A percentile compares a stretch with the other conserved stretches of the same genome.
phyloP scores from a whole-genome alignment of 768 basidiomycete genomes.

The Baorangia bicolor region DNA sequence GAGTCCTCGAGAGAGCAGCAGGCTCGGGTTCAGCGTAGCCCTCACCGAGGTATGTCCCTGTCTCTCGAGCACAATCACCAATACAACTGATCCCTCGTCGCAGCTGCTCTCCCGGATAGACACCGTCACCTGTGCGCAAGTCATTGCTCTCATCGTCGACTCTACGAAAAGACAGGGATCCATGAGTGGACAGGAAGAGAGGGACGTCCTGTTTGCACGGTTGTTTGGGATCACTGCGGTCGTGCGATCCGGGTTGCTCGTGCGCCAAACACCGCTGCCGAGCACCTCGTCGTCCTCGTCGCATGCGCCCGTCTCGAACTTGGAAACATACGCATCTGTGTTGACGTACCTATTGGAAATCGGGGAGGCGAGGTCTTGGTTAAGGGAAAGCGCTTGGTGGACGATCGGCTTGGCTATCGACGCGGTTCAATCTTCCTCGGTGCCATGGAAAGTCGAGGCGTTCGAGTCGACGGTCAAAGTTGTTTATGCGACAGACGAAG shows the following conservation, averaged over 20 bases:
- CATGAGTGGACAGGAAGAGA: constrained; percentile 88
- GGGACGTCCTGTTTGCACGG: constrained; percentile 89
- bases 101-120: constrained; percentile 78
- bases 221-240: constrained; percentile 87
- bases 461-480: constrained; percentile 47
- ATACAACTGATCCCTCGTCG: constrained; percentile 1
- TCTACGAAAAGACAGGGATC: constrained; percentile 69
- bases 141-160: constrained; percentile 72
- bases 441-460: constrained; percentile 72
- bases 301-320: constrained; percentile 51
- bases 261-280: constrained; percentile 55
- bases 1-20: constrained; percentile 89
- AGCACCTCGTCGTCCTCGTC: constrained; percentile 57
- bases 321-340: constrained; percentile 56
- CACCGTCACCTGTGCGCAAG: constrained; percentile 75
- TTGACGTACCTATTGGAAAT: constrained; percentile 61
- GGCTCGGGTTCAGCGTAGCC: constrained; percentile 94
- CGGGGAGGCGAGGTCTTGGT: constrained; percentile 85
- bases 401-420: constrained; percentile 64
- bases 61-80: background rate
- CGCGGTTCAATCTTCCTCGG: constrained; percentile 52
- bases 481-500: constrained; percentile 41
- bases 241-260: constrained; percentile 80
- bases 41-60: constrained; percentile 75
- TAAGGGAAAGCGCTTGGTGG: constrained; percentile 92